Evolutionary conservation across 1,284 basidiomycete species (phyloP), one percentile per base, ranked within the genome.

Genomic region (Ustilago xerochloae): DNA sequence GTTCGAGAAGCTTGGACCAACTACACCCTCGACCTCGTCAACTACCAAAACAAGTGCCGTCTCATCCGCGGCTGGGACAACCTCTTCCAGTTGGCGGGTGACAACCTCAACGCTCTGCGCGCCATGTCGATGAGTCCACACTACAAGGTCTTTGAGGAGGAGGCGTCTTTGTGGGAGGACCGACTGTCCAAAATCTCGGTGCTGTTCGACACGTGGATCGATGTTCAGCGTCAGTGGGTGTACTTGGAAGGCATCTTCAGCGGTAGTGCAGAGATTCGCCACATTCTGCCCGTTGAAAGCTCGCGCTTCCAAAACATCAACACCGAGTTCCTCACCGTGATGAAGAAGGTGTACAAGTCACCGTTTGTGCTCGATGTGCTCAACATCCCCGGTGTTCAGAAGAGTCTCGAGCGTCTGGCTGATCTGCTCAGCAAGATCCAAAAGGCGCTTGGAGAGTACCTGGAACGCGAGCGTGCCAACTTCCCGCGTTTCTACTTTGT

Each of bases 401-500:
- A 98, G 87, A 94, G 92, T 75, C 87, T 99, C 68, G 97, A 99
- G 85, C 93, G 97, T 67, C 89, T 99, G 5, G 93, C 94, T 0
- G 97, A 99, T 77, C 87, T 97, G 35, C 88, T 99, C 60, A 93
- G 93, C 87, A 99, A 99, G 88, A 98, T 99, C 51, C 97, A 99
- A 85, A 99, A 99, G 85, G 97, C 97, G 1, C 89, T 99, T 5
- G 97, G 97, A 85, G 97, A 99, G 87, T 99, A 99, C 82, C 89
- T 99, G 26, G 97, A 99, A 83, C 91, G 96, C 65, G 97, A 99
- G 85, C 94, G 26, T 93, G 94, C 0, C 35, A 79, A 76, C 63
- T 99, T 99, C 89, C 97, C 97, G 71, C 92, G 97, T 16, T 99
- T 99, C 88, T 99, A 99, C 87, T 99, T 99, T 84, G 95, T 99